Evolutionary conservation across 805 yeast genomes (phyloP), one percentile per base, ranked within the genome.

Genomic region (Ogataea pini): DNA sequence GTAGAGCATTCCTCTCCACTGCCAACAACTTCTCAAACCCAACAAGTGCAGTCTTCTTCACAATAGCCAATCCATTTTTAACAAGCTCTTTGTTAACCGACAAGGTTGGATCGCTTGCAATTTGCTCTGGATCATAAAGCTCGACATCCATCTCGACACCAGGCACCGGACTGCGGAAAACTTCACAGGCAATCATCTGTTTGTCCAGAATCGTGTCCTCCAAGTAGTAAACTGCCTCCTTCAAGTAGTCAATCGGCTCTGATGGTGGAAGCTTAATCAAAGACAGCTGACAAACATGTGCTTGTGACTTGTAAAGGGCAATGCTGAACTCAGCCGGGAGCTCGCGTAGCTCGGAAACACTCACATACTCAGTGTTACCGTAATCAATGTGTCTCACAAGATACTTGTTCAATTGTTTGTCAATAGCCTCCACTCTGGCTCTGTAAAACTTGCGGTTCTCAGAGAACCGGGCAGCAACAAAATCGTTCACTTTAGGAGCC

Each of bases 71-170:
- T 10, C 44, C 44, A 36, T 31, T 41, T 25, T 72, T 71, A 19
- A 83, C 80, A 54, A 85, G 63, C 44, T 80, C 77, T 54, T 72
- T 73, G 68, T 85, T 85, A 55, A 85, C 72, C 28, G 87, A 78
- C 66, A 78, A 80, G 13, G 70, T 64, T 4, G 85, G 72, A 48
- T 82, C 80, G 44, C 65, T 69, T 32, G 82, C 62, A 25, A 82
- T 80, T 42, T 77, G 71, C 44, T 73, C 76, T 1, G 83, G 72
- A 46, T 83, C 85, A 63, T 79, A 83, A 42, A 85, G 65, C 9
- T 80, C 72, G 16, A 76, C 77, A 34, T 72, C 76, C 62, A 65
- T 75, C 50, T 80, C 84, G 25, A 75, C 69, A 14, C 71, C 75
- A 3, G 69, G 56, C 0, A 60, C 61, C 2, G 72, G 69, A 20